Conservation (phyloP, 257 asterid genomes). For the Salvia rosmarinus region DNA sequence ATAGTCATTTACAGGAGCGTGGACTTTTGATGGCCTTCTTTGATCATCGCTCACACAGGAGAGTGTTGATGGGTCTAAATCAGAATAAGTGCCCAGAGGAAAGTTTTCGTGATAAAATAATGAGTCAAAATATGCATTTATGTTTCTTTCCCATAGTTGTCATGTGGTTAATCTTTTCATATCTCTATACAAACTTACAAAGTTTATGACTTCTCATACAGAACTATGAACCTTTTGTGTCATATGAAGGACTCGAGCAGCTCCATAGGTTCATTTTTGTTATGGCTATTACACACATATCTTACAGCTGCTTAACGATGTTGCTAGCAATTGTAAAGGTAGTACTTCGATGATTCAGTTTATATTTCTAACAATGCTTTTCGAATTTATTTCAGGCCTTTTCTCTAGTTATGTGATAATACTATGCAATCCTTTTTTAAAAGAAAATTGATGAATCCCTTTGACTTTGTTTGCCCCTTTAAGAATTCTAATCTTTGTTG, state of each 20-base stretch:
- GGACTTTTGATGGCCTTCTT: conserved; percentile 57
- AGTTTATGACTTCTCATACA: conserved; percentile 41
- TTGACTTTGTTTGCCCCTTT: conserved; percentile 1
- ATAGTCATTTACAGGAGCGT: conserved; percentile 48
- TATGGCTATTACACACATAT: conserved; percentile 92
- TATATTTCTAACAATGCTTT: background rate
- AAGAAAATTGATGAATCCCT: background rate
- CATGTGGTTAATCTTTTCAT: conserved; percentile 1
- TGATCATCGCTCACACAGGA: conserved; percentile 50
- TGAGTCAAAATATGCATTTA: background rate
- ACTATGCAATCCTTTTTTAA: background rate
- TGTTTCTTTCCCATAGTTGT: conserved; percentile 9
- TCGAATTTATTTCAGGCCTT: conserved; percentile 6
- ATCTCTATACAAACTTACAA: background rate
- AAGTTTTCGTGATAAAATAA: conserved; percentile 35
- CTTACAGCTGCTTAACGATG: conserved; percentile 98
- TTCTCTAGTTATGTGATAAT: conserved; percentile 1
- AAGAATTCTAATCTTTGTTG: conserved; percentile 20
- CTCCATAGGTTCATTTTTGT: conserved; percentile 97
- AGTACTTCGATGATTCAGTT: conserved; percentile 23
- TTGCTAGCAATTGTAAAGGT: conserved; percentile 96
- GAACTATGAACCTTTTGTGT: conserved; percentile 87
- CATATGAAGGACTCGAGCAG: conserved; percentile 98
- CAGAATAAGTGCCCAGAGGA: conserved; percentile 77
- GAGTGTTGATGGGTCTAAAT: conserved; percentile 64